phyloP scores from a whole-genome alignment of 108 stramenopile genomes.

The Skeletonema menzelii region DNA sequence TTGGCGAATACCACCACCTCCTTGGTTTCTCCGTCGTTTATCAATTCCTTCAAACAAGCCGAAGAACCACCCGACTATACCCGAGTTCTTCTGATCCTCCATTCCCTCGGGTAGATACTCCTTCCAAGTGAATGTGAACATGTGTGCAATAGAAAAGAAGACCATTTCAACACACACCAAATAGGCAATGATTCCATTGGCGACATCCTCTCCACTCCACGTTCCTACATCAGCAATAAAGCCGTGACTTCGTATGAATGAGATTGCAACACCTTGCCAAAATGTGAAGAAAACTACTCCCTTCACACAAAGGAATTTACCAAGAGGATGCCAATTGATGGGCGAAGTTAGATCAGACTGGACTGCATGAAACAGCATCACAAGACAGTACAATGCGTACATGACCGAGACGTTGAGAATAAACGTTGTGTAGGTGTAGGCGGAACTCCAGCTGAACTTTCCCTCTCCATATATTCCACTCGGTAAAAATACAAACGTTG shows the following conservation, averaged over 20 bases:
- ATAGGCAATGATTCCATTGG: slow-evolving; percentile 93
- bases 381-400: slow-evolving; percentile 94
- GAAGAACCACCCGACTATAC: slow-evolving; percentile 11
- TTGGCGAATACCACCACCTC: neutral
- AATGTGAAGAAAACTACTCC: slow-evolving; percentile 98
- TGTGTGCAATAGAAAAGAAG: slow-evolving; percentile 88
- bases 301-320: slow-evolving; percentile 97
- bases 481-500: slow-evolving; percentile 68
- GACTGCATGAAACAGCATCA: slow-evolving; percentile 89
- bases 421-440: slow-evolving; percentile 81
- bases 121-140: slow-evolving; percentile 88
- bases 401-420: slow-evolving; percentile 82
- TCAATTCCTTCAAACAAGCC: slow-evolving; percentile 24
- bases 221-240: slow-evolving; percentile 75
- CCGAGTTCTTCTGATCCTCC: slow-evolving; percentile 5
- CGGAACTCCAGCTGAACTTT: slow-evolving; percentile 58
- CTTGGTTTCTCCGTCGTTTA: slow-evolving; percentile 10
- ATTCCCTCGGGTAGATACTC: slow-evolving; percentile 80
- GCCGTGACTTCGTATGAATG: slow-evolving; percentile 69
- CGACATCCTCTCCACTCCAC: slow-evolving; percentile 89
- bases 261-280: slow-evolving; percentile 93
- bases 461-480: slow-evolving; percentile 85
- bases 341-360: slow-evolving; percentile 76
- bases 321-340: slow-evolving; percentile 87
- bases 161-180: slow-evolving; percentile 96